Percentiles rank a stretch among this genome's conserved stretches.
Evolutionary conservation across 148 eudicot genomes (phyloP).

Genomic region (Dianthus caryophyllus): DNA sequence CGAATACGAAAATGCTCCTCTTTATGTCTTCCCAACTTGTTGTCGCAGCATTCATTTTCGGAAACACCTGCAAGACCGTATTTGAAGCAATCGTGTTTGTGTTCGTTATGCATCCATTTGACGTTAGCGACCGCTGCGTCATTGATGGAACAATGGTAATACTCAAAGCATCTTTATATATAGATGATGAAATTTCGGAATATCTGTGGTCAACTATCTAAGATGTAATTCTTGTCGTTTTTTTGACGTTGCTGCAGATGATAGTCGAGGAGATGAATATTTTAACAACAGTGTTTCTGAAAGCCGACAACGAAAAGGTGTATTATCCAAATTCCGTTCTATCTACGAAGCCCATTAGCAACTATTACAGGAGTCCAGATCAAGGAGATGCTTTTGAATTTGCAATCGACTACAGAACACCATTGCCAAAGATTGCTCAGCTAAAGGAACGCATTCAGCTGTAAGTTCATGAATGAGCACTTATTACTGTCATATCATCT

Average conservation of each 20-base stretch:
- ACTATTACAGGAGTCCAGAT: constrained; percentile 68
- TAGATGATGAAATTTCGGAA: too few relatives aligned
- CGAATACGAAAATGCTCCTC: constrained; percentile 51
- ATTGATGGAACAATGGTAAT: constrained; percentile 60
- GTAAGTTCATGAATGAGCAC: constrained; percentile 29
- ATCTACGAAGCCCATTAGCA: constrained; percentile 59
- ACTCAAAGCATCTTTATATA: not conserved
- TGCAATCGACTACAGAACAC: constrained; percentile 54
- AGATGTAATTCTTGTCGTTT: constrained; percentile 3
- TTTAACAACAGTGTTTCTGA: constrained; percentile 57
- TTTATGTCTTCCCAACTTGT: constrained; percentile 68
- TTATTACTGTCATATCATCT: not conserved
- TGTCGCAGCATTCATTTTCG: constrained; percentile 64
- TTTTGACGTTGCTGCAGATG: constrained; percentile 39
- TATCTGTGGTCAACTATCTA: not conserved
- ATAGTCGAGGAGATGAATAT: constrained; percentile 77
- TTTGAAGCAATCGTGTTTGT: constrained; percentile 78
- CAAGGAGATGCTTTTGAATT: constrained; percentile 62
- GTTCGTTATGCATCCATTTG: constrained; percentile 79
- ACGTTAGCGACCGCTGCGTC: constrained; percentile 75
- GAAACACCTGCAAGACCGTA: constrained; percentile 71
- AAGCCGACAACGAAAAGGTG: constrained; percentile 52
- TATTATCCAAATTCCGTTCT: constrained; percentile 64
- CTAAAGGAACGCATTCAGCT: constrained; percentile 49
- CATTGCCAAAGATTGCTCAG: constrained; percentile 46